Evolutionary conservation across 1,139 yeast genomes (phyloP).

Genomic region (Hemisphaericaspora subhashii): DNA sequence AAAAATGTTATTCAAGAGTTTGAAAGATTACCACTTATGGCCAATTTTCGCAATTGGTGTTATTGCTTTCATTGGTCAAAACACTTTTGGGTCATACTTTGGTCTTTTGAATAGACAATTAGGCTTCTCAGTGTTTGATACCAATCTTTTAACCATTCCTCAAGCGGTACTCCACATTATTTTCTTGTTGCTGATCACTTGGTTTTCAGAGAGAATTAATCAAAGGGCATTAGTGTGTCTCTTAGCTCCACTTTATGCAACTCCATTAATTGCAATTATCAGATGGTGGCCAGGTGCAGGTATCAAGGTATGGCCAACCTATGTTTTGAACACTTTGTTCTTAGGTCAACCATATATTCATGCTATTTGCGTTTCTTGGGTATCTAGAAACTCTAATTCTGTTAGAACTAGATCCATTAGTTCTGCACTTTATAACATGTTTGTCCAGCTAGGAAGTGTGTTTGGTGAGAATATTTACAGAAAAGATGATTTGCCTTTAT

Average conservation of each 20-base stretch:
- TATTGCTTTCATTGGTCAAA: constrained; percentile 42
- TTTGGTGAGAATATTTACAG: constrained; percentile 57
- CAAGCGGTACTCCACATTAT: constrained; percentile 13
- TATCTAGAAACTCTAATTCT: constrained; percentile 59
- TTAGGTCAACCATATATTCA: constrained; percentile 51
- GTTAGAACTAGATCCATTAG: constrained; percentile 52
- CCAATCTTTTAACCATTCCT: constrained; percentile 57
- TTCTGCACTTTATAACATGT: constrained; percentile 58
- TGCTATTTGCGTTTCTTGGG: constrained; percentile 61
- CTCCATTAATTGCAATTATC: constrained; percentile 41
- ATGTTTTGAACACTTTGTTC: constrained; percentile 45
- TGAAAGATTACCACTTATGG: constrained; percentile 57
- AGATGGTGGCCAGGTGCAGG: constrained; percentile 54
- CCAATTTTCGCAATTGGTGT: constrained; percentile 57
- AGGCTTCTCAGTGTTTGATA: constrained; percentile 56
- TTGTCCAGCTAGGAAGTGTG: constrained; percentile 56
- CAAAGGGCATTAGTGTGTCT: constrained; percentile 35
- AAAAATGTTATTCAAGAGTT: constrained; percentile 37
- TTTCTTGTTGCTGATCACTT: constrained; percentile 37
- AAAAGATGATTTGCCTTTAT: constrained; percentile 56
- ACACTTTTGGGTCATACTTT: constrained; percentile 24
- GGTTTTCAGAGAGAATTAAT: constrained; percentile 39
- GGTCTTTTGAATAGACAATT: constrained; percentile 45
- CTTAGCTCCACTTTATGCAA: constrained; percentile 36
- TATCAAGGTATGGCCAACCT: constrained; percentile 52